Evolutionary conservation across 495 filamentous ascomycete species (phyloP), one percentile per base, ranked within the genome.

Genomic region (Letharia columbiana): DNA sequence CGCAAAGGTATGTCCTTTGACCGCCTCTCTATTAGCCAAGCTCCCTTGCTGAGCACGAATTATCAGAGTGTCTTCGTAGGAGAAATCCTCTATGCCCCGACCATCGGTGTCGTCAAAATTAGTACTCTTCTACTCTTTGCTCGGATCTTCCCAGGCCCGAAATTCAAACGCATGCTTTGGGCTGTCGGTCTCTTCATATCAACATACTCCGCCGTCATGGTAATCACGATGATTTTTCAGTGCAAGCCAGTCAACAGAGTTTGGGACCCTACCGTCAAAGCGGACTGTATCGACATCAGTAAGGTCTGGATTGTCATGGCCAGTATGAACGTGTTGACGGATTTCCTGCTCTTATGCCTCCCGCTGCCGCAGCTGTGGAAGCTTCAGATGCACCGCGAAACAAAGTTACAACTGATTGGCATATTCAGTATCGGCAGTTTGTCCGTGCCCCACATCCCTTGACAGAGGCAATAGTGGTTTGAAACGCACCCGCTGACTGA

Each of bases 381-480:
- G 4, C 56, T 66, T 17, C 64, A 66, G 42, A 61, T 66, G 42
- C 56, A 20, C n/a, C n/a, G n/a, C 4, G 56, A 0, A 0, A 40
- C n/a, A 17, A 66, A 66, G 11, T 9, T 66, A 2, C 56, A 66
- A 44, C 9, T 66, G 56, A 66, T 59, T 31, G 39, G 56, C 10
- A 60, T 66, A 6, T 66, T 66, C 57, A 45, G 54, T n/a, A 47
- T 66, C 12, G 64, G 64, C 20, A 23, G 57, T 18, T 66, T 66
- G 56, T 66, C 31, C 18, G 64, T 66, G 31, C 40, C 45, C 37
- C 37, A 28, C 31, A 39, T 17, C 37, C 28, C 4, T 11, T n/a
- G 8, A 9, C 9, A 28, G 23, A 28, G 23, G 23, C 23, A 28
- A 28, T 28, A 28, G 23, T 28, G 23, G 23, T 28, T 28, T 28